These are phyloP conservation scores for Globisporangium nodosum DNA, from an alignment of 352 stramenopile genomes.

Conservation along the genomic window DNA sequence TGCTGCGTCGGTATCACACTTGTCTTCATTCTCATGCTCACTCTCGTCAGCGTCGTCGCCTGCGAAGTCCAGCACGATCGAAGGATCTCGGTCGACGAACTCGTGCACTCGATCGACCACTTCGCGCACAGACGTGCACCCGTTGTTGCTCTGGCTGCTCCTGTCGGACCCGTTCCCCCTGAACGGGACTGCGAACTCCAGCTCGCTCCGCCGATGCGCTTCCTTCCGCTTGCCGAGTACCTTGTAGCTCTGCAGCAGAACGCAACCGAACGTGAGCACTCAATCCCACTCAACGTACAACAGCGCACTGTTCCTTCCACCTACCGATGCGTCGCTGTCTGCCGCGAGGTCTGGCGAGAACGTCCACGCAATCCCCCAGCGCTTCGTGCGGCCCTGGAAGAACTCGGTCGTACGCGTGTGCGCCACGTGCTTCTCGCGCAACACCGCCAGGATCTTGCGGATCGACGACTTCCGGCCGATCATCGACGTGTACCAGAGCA, in stretches of 20 bases:
- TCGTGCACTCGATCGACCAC: slow-evolving; percentile 37
- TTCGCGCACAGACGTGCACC: slow-evolving; percentile 37
- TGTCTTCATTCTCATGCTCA: slow-evolving; percentile 3
- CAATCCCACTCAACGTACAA: too few relatives aligned
- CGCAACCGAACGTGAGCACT: too few relatives aligned
- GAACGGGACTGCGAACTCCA: slow-evolving; percentile 42
- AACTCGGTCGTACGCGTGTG: slow-evolving; percentile 93
- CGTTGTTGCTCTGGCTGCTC: slow-evolving; percentile 14
- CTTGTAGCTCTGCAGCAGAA: slow-evolving; percentile 34
- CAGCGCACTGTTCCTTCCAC: neutral
- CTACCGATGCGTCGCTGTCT: slow-evolving; percentile 5
- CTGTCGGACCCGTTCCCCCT: neutral
- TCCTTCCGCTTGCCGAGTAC: slow-evolving; percentile 83
- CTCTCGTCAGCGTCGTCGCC: slow-evolving; percentile 3
- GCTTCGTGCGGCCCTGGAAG: slow-evolving; percentile 88
- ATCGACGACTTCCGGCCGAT: slow-evolving; percentile 91
- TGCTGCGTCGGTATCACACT: slow-evolving; percentile 3
- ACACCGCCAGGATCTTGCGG: slow-evolving; percentile 76
- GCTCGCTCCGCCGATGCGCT: slow-evolving; percentile 43
- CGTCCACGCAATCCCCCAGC: slow-evolving; percentile 94
- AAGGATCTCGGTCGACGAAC: slow-evolving; percentile 19
- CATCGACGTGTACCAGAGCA: slow-evolving; percentile 95
- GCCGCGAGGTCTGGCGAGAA: slow-evolving; percentile 41
- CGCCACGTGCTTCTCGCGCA: slow-evolving; percentile 58
- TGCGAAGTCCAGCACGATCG: slow-evolving; percentile 1